These are phyloP conservation scores for Otatea glauca DNA, from an alignment of 176 grass and related monocot genomes.

Conservation along the genomic window DNA sequence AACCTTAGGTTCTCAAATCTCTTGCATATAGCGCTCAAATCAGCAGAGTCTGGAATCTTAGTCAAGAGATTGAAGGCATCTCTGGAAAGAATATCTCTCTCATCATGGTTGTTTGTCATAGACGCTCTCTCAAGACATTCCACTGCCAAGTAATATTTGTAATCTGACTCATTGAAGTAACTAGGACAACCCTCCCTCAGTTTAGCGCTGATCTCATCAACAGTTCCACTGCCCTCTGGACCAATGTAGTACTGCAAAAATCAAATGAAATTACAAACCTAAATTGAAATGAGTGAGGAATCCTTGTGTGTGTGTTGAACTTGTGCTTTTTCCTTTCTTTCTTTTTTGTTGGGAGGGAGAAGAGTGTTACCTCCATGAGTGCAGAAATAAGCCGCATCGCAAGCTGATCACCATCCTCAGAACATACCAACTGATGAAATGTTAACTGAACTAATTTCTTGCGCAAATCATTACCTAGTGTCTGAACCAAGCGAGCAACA, in stretches of 20 bases:
- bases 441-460: constrained; percentile 78
- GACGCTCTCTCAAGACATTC: constrained; percentile 91
- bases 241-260: constrained; percentile 92
- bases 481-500: constrained; percentile 82
- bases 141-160: constrained; percentile 93
- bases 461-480: constrained; percentile 63
- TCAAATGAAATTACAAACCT: constrained; percentile 23
- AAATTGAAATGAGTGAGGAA: constrained; percentile 34
- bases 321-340: background rate
- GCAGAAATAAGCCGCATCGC: constrained; percentile 82
- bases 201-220: constrained; percentile 91
- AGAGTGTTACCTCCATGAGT: constrained; percentile 85
- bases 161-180: constrained; percentile 94
- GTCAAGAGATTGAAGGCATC: constrained; percentile 87
- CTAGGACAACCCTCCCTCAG: constrained; percentile 91
- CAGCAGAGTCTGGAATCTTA: constrained; percentile 81
- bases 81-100: constrained; percentile 81
- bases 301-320: background rate
- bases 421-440: constrained; percentile 96
- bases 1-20: constrained; percentile 96
- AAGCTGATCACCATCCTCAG: constrained; percentile 84
- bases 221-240: constrained; percentile 79
- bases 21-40: constrained; percentile 92
- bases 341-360: constrained; percentile 19
- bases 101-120: constrained; percentile 59